A percentile compares a stretch with the other conserved stretches of the same genome.
Evolutionary conservation across 2,329 filamentous ascomycete genomes (phyloP).

Genomic region (Clarireedia sp.): DNA sequence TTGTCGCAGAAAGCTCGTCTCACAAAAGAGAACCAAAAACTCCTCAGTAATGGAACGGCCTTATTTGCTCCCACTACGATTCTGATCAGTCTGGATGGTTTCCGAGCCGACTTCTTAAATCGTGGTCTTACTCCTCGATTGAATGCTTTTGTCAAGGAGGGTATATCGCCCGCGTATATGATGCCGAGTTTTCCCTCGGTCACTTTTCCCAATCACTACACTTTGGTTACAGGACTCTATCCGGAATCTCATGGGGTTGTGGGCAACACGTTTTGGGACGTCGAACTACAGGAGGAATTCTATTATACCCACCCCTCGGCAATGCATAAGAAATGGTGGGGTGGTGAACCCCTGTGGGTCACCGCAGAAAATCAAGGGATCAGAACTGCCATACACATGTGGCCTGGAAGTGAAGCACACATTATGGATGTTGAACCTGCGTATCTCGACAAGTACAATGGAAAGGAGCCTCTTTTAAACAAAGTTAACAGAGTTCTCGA

Average conservation of each 20-base stretch:
- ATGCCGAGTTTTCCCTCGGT: constrained; percentile 89
- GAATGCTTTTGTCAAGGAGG: constrained; percentile 65
- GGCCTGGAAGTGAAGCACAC: constrained; percentile 91
- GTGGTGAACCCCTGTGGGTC: constrained; percentile 86
- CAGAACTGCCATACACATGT: constrained; percentile 87
- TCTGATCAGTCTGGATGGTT: constrained; percentile 88
- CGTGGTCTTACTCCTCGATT: constrained; percentile 77
- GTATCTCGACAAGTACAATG: constrained; percentile 79
- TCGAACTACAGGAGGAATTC: constrained; percentile 67
- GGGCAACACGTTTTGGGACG: constrained; percentile 93
- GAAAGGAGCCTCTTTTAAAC: constrained; percentile 59
- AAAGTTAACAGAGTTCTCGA: constrained; percentile 76
- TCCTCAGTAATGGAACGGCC: constrained; percentile 74
- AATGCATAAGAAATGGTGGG: constrained; percentile 88
- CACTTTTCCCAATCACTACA: constrained; percentile 96
- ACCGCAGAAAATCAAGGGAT: constrained; percentile 80
- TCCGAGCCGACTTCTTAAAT: constrained; percentile 83
- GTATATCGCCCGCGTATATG: constrained; percentile 89
- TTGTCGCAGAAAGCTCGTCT: constrained; percentile 41
- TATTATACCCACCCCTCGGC: constrained; percentile 72
- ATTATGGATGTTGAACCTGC: constrained; percentile 67
- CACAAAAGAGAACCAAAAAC: constrained; percentile 26
- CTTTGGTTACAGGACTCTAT: constrained; percentile 82
- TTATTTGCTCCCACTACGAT: constrained; percentile 88
- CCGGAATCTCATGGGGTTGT: constrained; percentile 91